Evolutionary conservation across 176 grass and related monocot genomes (phyloP).

Genomic region (Raddia guianensis): DNA sequence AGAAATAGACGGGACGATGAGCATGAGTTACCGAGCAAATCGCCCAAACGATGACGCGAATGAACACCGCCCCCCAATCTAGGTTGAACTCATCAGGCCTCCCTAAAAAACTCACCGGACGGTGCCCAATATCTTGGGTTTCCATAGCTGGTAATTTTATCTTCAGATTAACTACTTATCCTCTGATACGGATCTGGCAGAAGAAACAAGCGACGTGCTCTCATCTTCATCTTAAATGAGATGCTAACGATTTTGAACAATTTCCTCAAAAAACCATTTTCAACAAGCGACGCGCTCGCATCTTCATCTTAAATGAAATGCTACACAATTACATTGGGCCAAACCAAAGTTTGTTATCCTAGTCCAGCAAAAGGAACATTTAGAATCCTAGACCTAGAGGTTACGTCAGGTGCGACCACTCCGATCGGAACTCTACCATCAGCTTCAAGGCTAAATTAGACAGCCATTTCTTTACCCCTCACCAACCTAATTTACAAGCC

Average conservation of each 20-base stretch:
- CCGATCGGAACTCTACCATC: conserved; percentile 35
- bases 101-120: too few relatives aligned
- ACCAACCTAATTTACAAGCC: conserved; percentile 55
- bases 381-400: conserved; percentile 10
- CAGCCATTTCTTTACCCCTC: conserved; percentile 14
- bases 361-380: conserved; percentile 5
- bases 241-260: not conserved
- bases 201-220: not conserved
- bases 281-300: not conserved
- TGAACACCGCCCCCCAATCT: not conserved
- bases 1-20: too few relatives aligned
- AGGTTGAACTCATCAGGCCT: too few relatives aligned
- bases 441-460: conserved; percentile 41
- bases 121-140: too few relatives aligned
- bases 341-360: conserved; percentile 15
- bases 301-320: conserved; percentile 19
- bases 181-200: not conserved
- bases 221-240: conserved; percentile 8
- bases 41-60: conserved; percentile 16
- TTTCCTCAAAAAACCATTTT: too few relatives aligned
- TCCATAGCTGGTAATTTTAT: not conserved
- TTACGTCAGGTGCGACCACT: not conserved
- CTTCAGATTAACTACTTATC: not conserved
- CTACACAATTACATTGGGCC: conserved; percentile 33
- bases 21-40: not conserved